Percentiles rank a stretch among this genome's conserved stretches.
Conservation (phyloP, 805 yeast species). For the Dipodascus albidus region DNA sequence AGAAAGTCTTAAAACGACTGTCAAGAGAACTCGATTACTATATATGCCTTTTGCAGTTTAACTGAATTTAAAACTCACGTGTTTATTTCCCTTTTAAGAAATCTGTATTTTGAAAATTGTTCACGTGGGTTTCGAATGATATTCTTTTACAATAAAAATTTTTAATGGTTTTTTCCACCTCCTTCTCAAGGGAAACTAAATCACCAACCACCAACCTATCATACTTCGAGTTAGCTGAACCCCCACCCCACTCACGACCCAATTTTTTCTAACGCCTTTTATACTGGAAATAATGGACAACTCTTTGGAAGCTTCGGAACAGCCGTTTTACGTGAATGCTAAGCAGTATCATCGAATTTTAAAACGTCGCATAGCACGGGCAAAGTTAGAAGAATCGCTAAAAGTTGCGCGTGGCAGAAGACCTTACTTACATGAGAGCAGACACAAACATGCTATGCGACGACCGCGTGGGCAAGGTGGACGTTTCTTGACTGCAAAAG, state of each 20-base stretch:
- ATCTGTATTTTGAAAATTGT: not conserved
- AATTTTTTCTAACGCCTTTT: not conserved
- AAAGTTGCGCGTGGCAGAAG: slow-evolving; percentile 82
- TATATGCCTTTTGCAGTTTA: not conserved
- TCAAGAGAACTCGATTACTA: not conserved
- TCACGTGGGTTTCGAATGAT: not conserved
- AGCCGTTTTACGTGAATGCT: slow-evolving; percentile 95
- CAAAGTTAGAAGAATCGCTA: slow-evolving; percentile 79
- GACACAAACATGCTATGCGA: slow-evolving; percentile 98
- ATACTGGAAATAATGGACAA: not conserved
- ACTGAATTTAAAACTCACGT: not conserved
- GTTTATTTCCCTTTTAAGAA: not conserved
- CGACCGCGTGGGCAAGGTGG: slow-evolving; percentile 99
- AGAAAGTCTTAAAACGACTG: not conserved
- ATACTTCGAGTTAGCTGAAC: not conserved
- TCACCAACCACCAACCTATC: slow-evolving; percentile 1
- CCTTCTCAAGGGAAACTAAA: not conserved
- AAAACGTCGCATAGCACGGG: slow-evolving; percentile 88
- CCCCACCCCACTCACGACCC: not conserved
- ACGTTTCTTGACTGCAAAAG: slow-evolving; percentile 88
- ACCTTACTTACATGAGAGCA: slow-evolving; percentile 90
- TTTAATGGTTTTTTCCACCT: not conserved
- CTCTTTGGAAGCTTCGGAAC: slow-evolving; percentile 34
- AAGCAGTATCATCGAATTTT: slow-evolving; percentile 93
- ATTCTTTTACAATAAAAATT: not conserved